These are phyloP conservation scores for Ustilago lituana DNA, from an alignment of 1,284 basidiomycete species.

Conservation along the genomic window DNA sequence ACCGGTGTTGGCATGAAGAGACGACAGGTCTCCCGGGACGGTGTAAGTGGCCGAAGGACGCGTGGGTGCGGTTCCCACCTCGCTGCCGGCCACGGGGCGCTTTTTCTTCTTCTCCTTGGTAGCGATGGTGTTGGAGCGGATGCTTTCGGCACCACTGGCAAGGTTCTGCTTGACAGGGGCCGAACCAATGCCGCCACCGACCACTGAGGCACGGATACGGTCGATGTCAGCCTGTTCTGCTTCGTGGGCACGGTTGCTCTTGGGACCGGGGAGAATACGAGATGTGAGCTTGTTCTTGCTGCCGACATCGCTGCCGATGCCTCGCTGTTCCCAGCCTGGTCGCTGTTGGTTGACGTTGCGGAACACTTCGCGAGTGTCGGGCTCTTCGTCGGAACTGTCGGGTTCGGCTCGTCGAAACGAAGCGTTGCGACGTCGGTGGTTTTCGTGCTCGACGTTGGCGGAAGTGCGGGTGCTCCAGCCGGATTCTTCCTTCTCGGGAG, in stretches of 20 bases:
- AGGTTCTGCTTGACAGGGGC: constrained; percentile 10
- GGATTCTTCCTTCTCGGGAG: constrained; percentile 10
- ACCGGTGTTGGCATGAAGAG: constrained; percentile 20
- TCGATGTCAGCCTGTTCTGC: constrained; percentile 45
- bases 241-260: constrained; percentile 38
- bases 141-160: constrained; percentile 31
- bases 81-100: constrained; percentile 53
- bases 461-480: constrained; percentile 48
- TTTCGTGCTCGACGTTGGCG: constrained; percentile 23
- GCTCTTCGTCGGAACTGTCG: constrained; percentile 60
- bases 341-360: constrained; percentile 57
- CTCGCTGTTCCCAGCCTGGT: constrained; percentile 44
- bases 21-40: constrained; percentile 46
- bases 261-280: constrained; percentile 55
- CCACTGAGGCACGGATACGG: constrained; percentile 57
- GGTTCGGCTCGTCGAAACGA: constrained; percentile 33
- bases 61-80: constrained; percentile 59
- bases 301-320: constrained; percentile 53
- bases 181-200: constrained; percentile 51
- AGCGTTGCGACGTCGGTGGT: constrained; percentile 18
- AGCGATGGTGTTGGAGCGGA: constrained; percentile 30
- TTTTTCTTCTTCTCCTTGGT: constrained; percentile 57
- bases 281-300: constrained; percentile 35
- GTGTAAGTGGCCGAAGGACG: constrained; percentile 45
- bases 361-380: constrained; percentile 52